Evolutionary conservation across 495 filamentous ascomycete genomes (phyloP).

Genomic region (Talaromyces borbonicus): DNA sequence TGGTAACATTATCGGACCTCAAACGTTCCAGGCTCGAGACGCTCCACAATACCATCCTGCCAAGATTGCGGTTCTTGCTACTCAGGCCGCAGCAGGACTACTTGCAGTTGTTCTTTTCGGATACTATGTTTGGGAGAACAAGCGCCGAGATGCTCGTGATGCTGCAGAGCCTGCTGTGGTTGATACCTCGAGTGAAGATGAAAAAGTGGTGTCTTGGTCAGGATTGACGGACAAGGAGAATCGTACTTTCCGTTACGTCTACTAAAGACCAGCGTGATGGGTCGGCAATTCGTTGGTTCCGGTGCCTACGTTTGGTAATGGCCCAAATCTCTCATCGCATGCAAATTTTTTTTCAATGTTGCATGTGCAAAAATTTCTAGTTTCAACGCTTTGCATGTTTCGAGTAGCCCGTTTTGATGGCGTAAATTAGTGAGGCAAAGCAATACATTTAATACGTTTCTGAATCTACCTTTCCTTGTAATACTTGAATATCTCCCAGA

Average conservation of each 20-base stretch:
- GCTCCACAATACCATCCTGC: conserved; percentile 43
- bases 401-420: too few species aligned
- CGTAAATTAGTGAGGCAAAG: too few species aligned
- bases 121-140: conserved; percentile 40
- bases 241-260: conserved; percentile 34
- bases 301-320: too few species aligned
- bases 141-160: conserved; percentile 17
- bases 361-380: too few species aligned
- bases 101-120: conserved; percentile 27
- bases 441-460: too few species aligned
- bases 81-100: conserved; percentile 31
- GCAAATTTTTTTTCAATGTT: too few species aligned
- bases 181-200: conserved; percentile 14
- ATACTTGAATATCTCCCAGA: too few species aligned
- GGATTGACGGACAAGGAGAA: conserved; percentile 36
- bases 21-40: conserved; percentile 36
- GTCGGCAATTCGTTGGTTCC: too few species aligned
- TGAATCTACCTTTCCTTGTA: too few species aligned
- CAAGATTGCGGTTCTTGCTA: conserved; percentile 49
- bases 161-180: conserved; percentile 3
- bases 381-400: too few species aligned
- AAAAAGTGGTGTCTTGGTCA: conserved; percentile 25
- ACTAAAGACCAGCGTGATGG: too few species aligned
- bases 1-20: conserved; percentile 52
- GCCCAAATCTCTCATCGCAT: too few species aligned